Evolutionary conservation across 2,329 filamentous ascomycete species (phyloP).

Genomic region (Fusarium nelsonii): DNA sequence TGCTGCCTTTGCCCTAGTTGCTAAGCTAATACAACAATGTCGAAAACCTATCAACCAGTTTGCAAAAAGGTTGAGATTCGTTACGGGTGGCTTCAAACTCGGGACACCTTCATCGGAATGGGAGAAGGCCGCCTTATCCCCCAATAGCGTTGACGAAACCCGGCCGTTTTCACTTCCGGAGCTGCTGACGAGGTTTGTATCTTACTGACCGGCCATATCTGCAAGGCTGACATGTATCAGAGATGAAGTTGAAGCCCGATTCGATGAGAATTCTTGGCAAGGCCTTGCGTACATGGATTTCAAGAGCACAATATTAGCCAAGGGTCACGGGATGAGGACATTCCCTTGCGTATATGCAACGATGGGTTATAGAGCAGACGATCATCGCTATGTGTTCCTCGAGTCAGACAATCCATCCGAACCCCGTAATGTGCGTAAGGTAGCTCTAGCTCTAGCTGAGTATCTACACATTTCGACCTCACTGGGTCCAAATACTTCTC

Average conservation of each 20-base stretch:
- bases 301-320: constrained; percentile 2
- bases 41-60: not conserved
- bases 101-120: not conserved
- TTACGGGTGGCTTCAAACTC: not conserved
- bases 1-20: not conserved
- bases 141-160: not conserved
- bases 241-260: not conserved
- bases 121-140: not conserved
- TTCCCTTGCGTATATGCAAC: constrained; percentile 14
- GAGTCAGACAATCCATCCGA: constrained; percentile 7
- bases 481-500: not conserved
- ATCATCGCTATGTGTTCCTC: constrained; percentile 8
- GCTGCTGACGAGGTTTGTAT: constrained; percentile 5
- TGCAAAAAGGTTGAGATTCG: not conserved
- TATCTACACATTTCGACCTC: constrained; percentile 4
- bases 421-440: constrained; percentile 1
- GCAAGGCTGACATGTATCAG: not conserved
- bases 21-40: not conserved
- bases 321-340: not conserved
- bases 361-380: not conserved
- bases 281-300: constrained; percentile 11
- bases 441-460: constrained; percentile 1
- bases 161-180: not conserved
- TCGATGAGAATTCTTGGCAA: constrained; percentile 5
- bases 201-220: not conserved